These are phyloP conservation scores for Schizonepeta tenuifolia DNA, from an alignment of 257 asterid genomes.

Conservation along the genomic window DNA sequence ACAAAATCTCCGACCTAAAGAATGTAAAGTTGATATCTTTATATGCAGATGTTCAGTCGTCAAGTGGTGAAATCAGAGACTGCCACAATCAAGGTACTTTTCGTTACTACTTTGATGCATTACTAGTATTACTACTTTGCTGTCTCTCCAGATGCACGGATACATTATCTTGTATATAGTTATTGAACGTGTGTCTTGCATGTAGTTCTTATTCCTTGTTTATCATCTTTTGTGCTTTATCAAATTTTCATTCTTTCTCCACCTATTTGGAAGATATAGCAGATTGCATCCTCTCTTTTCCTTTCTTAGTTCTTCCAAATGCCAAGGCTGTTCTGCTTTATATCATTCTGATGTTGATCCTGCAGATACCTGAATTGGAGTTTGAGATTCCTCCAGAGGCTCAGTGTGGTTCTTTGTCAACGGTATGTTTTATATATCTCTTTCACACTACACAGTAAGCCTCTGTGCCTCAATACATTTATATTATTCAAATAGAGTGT, in stretches of 20 bases:
- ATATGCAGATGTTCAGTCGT: constrained; percentile 79
- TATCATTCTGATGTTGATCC: constrained; percentile 32
- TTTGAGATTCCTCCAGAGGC: constrained; percentile 98
- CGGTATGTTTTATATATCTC: constrained; percentile 51
- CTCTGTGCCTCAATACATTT: background rate
- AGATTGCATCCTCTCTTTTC: background rate
- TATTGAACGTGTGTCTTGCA: background rate
- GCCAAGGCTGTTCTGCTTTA: background rate
- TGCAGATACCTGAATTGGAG: constrained; percentile 91
- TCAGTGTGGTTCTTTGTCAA: constrained; percentile 95
- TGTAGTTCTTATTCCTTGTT: background rate
- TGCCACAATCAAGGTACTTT: constrained; percentile 86
- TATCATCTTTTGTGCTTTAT: background rate
- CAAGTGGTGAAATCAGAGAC: constrained; percentile 95
- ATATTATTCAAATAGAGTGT: background rate
- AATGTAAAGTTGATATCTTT: constrained; percentile 26
- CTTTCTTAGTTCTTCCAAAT: background rate
- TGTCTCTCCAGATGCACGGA: background rate
- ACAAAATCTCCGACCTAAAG: background rate
- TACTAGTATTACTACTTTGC: background rate
- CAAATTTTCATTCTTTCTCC: background rate
- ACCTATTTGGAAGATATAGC: background rate
- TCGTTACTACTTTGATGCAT: background rate
- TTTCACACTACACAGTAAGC: background rate
- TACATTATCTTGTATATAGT: background rate